phyloP scores from a whole-genome alignment of 179 eudicot genomes.

The Patellifolia procumbens region DNA sequence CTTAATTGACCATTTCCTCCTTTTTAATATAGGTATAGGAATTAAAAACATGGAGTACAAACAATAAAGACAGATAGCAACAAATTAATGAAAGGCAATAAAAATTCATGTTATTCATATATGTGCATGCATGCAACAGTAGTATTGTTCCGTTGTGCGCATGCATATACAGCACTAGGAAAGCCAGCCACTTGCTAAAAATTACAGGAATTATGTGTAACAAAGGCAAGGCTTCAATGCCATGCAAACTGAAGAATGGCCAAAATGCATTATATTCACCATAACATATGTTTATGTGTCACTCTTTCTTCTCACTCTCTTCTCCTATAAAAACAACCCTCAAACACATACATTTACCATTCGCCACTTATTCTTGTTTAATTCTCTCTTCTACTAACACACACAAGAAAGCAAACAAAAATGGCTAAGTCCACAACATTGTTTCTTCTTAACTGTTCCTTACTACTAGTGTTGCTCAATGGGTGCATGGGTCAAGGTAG shows the following conservation, averaged over 20 bases:
- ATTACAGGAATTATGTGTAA: conserved; percentile 39
- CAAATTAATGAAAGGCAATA: background rate
- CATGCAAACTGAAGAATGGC: conserved; percentile 68
- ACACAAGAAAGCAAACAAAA: background rate
- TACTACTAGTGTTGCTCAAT: conserved; percentile 34
- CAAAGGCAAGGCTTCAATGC: conserved; percentile 25
- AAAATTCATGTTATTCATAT: background rate
- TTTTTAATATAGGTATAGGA: no score
- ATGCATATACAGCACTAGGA: background rate
- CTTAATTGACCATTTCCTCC: no score
- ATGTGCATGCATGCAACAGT: background rate
- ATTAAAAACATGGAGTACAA: no score
- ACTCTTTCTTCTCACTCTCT: background rate
- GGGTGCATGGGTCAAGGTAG: conserved; percentile 39
- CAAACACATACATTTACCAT: conserved; percentile 25
- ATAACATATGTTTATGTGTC: conserved; percentile 27
- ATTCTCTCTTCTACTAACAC: background rate
- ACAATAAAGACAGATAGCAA: background rate
- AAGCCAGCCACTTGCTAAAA: conserved; percentile 42
- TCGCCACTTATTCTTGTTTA: conserved; percentile 36
- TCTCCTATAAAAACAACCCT: conserved; percentile 38
- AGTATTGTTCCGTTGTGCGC: background rate
- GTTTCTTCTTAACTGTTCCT: conserved; percentile 24
- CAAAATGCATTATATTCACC: conserved; percentile 6
- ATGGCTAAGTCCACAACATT: conserved; percentile 40